Base-by-base conservation (phyloP, 805 yeast genomes). In the Candida pseudoglaebosa region DNA sequence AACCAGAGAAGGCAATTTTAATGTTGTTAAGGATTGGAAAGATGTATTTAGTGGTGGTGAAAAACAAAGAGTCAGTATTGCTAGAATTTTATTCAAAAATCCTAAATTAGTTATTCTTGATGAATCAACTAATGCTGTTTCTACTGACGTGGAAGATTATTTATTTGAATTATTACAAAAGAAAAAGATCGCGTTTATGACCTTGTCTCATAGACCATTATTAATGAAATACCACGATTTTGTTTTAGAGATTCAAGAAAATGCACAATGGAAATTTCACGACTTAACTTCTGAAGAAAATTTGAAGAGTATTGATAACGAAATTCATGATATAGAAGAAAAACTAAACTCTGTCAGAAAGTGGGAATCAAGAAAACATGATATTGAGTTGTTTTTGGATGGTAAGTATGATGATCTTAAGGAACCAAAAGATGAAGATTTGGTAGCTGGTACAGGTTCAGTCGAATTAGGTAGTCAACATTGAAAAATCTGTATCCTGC, bases 41-140 rank as follows among this genome's bases (percentile, higher is more conserved):
- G 95, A 84, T 56, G 83, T 89, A n/a, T 73, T 89, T 47, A 83
- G 93, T 61, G 97, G 97, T n/a, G 97, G 97, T 41, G 97, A 89
- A 59, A 82, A 87, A 62, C 97, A 89, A 67, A 78, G 95, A 55
- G 75, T 89, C 58, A 79, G 87, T 59, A 84, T 89, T 66, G 96
- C 97, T 0, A 73, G 96, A 50, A 76, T 89, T 2, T 64, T 89
- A 48, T 87, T 82, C 65, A 86, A 84, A 56, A 75, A 76, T 38
- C 95, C 95, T 34, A 74, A 76, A 56, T 86, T 86, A 59, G 88
- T 89, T 3, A 78, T 89, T 2, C 71, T 89, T 44, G 97, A 89
- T 61, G 97, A 89, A 62, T 85, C 95, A n/a, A 89, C 97, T 3
- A 86, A 88, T 56, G 96, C 97, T 1, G 89, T 89, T 9, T 78